Percentiles rank a stretch among this genome's conserved stretches.
These are phyloP conservation scores for Trichocomaceae sp. DNA, from an alignment of 2,329 filamentous ascomycete genomes.

Conservation along the genomic window DNA sequence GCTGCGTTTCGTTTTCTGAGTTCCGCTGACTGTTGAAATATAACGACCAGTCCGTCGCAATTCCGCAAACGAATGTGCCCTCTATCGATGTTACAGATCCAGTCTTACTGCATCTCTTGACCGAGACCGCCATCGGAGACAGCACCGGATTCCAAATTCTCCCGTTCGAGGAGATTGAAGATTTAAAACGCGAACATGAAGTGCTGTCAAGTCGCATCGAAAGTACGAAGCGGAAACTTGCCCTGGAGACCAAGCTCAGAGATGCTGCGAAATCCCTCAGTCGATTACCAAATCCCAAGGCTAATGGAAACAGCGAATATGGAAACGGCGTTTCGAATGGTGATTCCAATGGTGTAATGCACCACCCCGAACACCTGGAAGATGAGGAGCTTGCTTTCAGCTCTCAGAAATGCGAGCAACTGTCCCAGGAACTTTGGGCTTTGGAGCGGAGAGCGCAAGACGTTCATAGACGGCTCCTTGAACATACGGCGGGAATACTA, in stretches of 20 bases:
- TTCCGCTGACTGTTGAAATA: slow-evolving; percentile 12
- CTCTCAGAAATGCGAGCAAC: slow-evolving; percentile 75
- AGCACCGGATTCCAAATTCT: slow-evolving; percentile 79
- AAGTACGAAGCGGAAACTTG: slow-evolving; percentile 72
- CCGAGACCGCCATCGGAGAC: slow-evolving; percentile 87
- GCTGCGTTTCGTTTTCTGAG: slow-evolving; percentile 1
- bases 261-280: slow-evolving; percentile 86
- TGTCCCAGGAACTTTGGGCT: slow-evolving; percentile 71
- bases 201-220: slow-evolving; percentile 70
- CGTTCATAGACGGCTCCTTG: slow-evolving; percentile 67
- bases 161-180: slow-evolving; percentile 85
- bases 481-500: slow-evolving; percentile 87
- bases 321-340: slow-evolving; percentile 49
- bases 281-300: slow-evolving; percentile 65
- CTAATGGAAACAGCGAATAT: slow-evolving; percentile 44
- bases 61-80: slow-evolving; percentile 30
- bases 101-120: slow-evolving; percentile 81
- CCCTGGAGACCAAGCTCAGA: slow-evolving; percentile 86
- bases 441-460: slow-evolving; percentile 71
- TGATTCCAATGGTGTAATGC: slow-evolving; percentile 43
- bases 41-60: slow-evolving; percentile 47
- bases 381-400: slow-evolving; percentile 69
- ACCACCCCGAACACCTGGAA: slow-evolving; percentile 52
- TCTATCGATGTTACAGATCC: slow-evolving; percentile 47
- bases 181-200: slow-evolving; percentile 78